Evolutionary conservation across 441 rosid genomes (phyloP).

Genomic region (Bocquillonia castaneifolia): DNA sequence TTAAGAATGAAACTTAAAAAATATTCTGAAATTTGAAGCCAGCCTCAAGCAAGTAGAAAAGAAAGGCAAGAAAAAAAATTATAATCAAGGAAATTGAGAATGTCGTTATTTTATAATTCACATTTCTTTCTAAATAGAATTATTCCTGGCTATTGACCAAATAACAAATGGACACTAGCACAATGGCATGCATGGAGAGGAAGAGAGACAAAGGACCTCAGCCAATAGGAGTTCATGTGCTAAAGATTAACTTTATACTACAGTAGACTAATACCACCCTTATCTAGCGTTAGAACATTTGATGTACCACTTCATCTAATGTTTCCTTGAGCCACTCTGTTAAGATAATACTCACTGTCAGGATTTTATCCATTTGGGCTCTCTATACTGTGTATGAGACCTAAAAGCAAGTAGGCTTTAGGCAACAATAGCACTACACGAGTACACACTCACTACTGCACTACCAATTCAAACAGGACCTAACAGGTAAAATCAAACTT

Average conservation of each 20-base stretch:
- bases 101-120: not conserved
- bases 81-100: not conserved
- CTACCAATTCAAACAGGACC: not conserved
- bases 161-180: not conserved
- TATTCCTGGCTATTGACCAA: not conserved
- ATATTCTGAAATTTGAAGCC: not conserved
- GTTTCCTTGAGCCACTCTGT: not conserved
- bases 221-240: not conserved
- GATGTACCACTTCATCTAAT: not conserved
- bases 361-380: not conserved
- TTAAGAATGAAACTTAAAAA: constrained; percentile 14
- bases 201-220: not conserved
- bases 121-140: not conserved
- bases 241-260: not conserved
- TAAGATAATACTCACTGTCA: not conserved
- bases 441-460: not conserved
- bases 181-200: not conserved
- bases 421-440: not conserved
- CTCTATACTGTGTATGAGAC: no score
- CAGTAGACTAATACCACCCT: not conserved
- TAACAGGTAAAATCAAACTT: not conserved
- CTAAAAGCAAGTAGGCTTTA: no score
- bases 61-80: not conserved
- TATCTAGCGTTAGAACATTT: no score
- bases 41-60: not conserved